Conservation (phyloP, 2,329 filamentous ascomycete species). For the Pezicula neosporulosa region DNA sequence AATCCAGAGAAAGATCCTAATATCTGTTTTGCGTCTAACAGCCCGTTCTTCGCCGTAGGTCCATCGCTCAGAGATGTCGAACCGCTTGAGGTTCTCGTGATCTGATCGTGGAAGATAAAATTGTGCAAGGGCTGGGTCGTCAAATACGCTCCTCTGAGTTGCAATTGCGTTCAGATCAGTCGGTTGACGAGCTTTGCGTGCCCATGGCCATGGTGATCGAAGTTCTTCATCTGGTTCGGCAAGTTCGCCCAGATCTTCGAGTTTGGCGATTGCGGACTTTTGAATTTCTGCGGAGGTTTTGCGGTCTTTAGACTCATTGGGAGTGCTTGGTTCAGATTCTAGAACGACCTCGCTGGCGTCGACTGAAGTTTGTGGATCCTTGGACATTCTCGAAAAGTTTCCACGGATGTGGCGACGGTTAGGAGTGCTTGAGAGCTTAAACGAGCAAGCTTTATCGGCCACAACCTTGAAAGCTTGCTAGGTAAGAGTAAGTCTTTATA, state of each 20-base stretch:
- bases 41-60: conserved; percentile 32
- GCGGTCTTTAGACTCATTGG: background rate
- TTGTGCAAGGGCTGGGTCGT: conserved; percentile 4
- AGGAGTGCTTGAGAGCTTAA: background rate
- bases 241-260: conserved; percentile 1
- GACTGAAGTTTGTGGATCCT: background rate
- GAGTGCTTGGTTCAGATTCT: background rate
- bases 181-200: background rate
- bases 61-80: conserved; percentile 32
- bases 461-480: background rate
- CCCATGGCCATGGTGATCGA: conserved; percentile 5
- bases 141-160: conserved; percentile 5
- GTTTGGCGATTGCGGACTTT: background rate
- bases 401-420: background rate
- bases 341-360: background rate
- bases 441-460: background rate
- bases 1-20: conserved; percentile 30
- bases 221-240: conserved; percentile 3
- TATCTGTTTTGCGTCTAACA: conserved; percentile 31
- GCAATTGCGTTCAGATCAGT: conserved; percentile 6
- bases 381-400: background rate
- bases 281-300: background rate
- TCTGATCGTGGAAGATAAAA: conserved; percentile 15
- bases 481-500: no score
- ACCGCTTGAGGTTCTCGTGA: conserved; percentile 33